Conservation (phyloP, 768 basidiomycete genomes). For the Calocera cornea region DNA sequence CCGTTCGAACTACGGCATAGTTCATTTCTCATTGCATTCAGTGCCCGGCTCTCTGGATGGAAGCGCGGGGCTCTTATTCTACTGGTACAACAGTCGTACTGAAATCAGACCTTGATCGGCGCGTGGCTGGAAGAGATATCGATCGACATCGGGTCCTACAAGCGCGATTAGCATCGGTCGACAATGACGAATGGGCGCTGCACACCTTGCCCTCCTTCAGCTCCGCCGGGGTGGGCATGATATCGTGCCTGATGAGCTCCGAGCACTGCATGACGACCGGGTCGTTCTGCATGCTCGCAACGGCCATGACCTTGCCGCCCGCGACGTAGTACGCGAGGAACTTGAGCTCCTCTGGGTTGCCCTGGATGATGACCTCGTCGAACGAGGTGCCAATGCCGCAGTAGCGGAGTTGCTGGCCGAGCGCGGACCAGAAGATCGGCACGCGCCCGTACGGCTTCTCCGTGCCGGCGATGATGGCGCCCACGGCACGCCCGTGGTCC, state of each 20-base stretch:
- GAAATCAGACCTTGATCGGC: background rate
- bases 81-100: background rate
- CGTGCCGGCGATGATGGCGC: slow-evolving; percentile 53
- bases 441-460: slow-evolving; percentile 56
- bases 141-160: background rate
- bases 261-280: slow-evolving; percentile 66
- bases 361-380: slow-evolving; percentile 69
- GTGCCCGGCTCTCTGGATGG: too few species aligned
- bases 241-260: slow-evolving; percentile 59
- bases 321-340: slow-evolving; percentile 73
- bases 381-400: slow-evolving; percentile 53
- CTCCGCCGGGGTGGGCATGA: slow-evolving; percentile 69
- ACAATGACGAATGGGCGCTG: background rate
- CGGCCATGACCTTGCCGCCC: slow-evolving; percentile 47
- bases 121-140: slow-evolving; percentile 1
- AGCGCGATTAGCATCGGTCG: background rate
- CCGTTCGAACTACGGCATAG: too few species aligned
- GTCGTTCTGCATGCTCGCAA: slow-evolving; percentile 69
- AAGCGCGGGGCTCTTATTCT: too few species aligned
- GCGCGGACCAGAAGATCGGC: slow-evolving; percentile 84
- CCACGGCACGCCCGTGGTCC: slow-evolving; percentile 77
- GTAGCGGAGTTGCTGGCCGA: slow-evolving; percentile 79
- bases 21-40: too few species aligned
- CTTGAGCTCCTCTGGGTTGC: slow-evolving; percentile 66
- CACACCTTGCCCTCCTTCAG: slow-evolving; percentile 58